A percentile compares a stretch with the other conserved stretches of the same genome.
Evolutionary conservation across 495 filamentous ascomycete species (phyloP).

Genomic region (Podospora tetraspora): DNA sequence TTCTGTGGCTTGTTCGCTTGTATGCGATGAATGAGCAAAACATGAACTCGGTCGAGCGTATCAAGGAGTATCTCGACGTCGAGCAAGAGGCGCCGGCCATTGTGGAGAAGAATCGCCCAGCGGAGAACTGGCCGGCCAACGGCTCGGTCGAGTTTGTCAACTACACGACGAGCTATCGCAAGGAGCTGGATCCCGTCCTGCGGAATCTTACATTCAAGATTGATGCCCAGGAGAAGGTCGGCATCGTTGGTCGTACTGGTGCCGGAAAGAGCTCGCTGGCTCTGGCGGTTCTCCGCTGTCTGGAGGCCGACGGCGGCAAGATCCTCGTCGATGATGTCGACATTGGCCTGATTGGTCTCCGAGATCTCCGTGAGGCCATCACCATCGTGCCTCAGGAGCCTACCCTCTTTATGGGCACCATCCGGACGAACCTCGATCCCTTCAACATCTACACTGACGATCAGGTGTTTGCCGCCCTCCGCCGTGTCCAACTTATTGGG

Average conservation of each 20-base stretch:
- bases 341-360: slow-evolving; percentile 80
- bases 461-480: slow-evolving; percentile 80
- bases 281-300: slow-evolving; percentile 90
- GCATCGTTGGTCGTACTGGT: slow-evolving; percentile 93
- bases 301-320: slow-evolving; percentile 86
- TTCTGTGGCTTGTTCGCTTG: slow-evolving; percentile 94
- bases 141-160: slow-evolving; percentile 81
- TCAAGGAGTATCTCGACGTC: slow-evolving; percentile 94
- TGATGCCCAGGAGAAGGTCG: slow-evolving; percentile 82
- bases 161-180: slow-evolving; percentile 84
- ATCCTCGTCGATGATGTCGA: slow-evolving; percentile 90
- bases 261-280: slow-evolving; percentile 97
- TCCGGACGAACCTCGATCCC: slow-evolving; percentile 91
- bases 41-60: slow-evolving; percentile 99
- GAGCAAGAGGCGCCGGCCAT: slow-evolving; percentile 85
- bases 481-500: slow-evolving; percentile 85
- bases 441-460: slow-evolving; percentile 89
- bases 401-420: slow-evolving; percentile 92
- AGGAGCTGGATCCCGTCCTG: slow-evolving; percentile 81
- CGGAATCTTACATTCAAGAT: slow-evolving; percentile 82
- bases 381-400: slow-evolving; percentile 99
- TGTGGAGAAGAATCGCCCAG: slow-evolving; percentile 71
- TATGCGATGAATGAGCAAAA: slow-evolving; percentile 96
- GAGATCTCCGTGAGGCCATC: slow-evolving; percentile 86
- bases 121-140: slow-evolving; percentile 74